These are phyloP conservation scores for Ceratocystis huliohia DNA, from an alignment of 2,329 filamentous ascomycete genomes.

Conservation along the genomic window DNA sequence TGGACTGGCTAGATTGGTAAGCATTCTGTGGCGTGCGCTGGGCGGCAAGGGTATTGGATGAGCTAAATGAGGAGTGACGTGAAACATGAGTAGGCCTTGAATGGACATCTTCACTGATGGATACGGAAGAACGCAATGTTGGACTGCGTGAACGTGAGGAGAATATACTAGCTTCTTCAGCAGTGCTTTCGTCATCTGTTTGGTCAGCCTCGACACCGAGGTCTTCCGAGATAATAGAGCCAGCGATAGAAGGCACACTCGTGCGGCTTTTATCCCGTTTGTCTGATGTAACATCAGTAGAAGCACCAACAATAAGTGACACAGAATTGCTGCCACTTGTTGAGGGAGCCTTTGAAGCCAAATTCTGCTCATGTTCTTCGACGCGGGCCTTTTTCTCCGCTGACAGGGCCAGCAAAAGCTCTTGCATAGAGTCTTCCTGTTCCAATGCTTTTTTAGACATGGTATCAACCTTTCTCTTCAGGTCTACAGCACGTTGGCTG, in stretches of 20 bases:
- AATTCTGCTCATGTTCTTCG: constrained; percentile 28
- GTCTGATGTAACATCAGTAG: background rate
- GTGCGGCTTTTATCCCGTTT: constrained; percentile 8
- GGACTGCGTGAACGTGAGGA: constrained; percentile 49
- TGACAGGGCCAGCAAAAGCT: constrained; percentile 39
- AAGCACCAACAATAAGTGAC: background rate
- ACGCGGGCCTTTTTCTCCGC: constrained; percentile 38
- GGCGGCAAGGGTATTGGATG: constrained; percentile 23
- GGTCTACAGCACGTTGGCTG: constrained; percentile 38
- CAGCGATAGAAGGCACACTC: constrained; percentile 21
- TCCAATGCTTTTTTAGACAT: constrained; percentile 43
- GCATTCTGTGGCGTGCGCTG: constrained; percentile 20
- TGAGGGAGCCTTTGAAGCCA: background rate
- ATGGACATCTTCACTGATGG: constrained; percentile 8
- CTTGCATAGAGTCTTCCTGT: constrained; percentile 40
- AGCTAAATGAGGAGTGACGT: constrained; percentile 28
- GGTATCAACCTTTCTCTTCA: constrained; percentile 48
- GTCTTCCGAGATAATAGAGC: constrained; percentile 39
- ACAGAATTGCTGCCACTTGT: background rate
- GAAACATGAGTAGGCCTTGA: constrained; percentile 1
- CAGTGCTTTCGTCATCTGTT: constrained; percentile 39
- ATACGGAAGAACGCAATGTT: constrained; percentile 26
- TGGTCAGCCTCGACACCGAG: constrained; percentile 42
- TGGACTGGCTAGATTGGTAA: constrained; percentile 15
- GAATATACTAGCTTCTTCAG: constrained; percentile 44